Evolutionary conservation across 257 asterid species (phyloP).

Genomic region (Anisodus acutangulus): DNA sequence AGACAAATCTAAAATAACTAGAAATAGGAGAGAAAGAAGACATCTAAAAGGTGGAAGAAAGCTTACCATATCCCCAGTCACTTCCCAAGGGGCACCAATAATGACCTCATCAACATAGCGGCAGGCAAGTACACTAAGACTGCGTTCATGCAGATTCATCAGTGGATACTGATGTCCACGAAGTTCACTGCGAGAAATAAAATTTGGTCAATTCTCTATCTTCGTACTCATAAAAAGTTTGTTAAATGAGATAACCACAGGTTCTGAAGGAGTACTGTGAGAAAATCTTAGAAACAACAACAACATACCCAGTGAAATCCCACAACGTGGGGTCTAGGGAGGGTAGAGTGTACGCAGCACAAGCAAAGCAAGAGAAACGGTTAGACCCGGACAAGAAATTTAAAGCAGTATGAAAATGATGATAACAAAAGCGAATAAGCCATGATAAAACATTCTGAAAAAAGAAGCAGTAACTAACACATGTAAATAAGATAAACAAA

Average conservation of each 20-base stretch:
- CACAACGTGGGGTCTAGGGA: too few relatives aligned
- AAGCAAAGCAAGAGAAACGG: too few relatives aligned
- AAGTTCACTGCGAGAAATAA: slow-evolving; percentile 60
- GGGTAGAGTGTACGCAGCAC: too few relatives aligned
- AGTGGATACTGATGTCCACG: slow-evolving; percentile 79
- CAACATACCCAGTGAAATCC: too few relatives aligned
- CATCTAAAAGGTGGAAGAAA: background rate
- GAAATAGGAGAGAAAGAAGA: background rate
- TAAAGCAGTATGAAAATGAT: too few relatives aligned
- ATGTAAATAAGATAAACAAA: too few relatives aligned
- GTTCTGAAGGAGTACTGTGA: slow-evolving; percentile 7
- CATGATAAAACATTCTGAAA: too few relatives aligned
- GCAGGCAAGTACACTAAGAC: slow-evolving; percentile 89
- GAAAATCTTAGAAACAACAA: background rate
- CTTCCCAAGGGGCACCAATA: slow-evolving; percentile 91
- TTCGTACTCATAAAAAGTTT: background rate
- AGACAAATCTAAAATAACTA: background rate
- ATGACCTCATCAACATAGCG: slow-evolving; percentile 96
- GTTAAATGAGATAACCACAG: background rate
- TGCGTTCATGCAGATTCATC: slow-evolving; percentile 90
- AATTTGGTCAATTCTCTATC: slow-evolving; percentile 16
- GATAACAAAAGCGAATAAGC: too few relatives aligned
- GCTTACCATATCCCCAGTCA: slow-evolving; percentile 78
- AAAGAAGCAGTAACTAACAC: too few relatives aligned
- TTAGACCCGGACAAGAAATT: too few relatives aligned